A percentile compares a stretch with the other conserved stretches of the same genome.
phyloP scores from a whole-genome alignment of 2,329 filamentous ascomycete species.

The Aureobasidium namibiae region DNA sequence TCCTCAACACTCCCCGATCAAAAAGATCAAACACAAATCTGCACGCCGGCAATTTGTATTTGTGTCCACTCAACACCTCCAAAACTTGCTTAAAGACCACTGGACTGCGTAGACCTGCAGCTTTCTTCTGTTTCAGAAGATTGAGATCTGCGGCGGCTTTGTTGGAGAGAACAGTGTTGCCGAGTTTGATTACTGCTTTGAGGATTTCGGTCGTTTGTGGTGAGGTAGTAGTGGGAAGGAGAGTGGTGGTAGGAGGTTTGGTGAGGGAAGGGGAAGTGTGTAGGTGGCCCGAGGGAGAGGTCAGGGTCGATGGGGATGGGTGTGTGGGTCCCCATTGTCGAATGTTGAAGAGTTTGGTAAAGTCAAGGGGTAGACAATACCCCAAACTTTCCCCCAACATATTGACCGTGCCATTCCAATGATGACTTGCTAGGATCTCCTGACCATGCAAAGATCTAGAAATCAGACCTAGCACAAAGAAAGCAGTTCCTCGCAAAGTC shows the following conservation, averaged over 20 bases:
- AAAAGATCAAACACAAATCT: constrained; percentile 91
- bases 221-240: constrained; percentile 36
- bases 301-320: not conserved
- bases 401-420: constrained; percentile 89
- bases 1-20: constrained; percentile 77
- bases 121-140: constrained; percentile 63
- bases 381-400: constrained; percentile 75
- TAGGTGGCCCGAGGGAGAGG: not conserved
- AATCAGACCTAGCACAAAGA: constrained; percentile 89
- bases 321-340: constrained; percentile 26
- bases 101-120: constrained; percentile 65
- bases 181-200: constrained; percentile 76
- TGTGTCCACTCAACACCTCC: constrained; percentile 75
- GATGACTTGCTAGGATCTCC: constrained; percentile 79
- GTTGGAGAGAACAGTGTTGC: constrained; percentile 88
- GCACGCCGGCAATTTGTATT: constrained; percentile 78
- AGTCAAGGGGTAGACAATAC: constrained; percentile 73
- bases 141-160: constrained; percentile 74
- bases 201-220: constrained; percentile 64
- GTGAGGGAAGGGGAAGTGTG: constrained; percentile 8
- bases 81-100: constrained; percentile 79
- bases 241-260: not conserved
- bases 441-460: constrained; percentile 86
- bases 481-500: constrained; percentile 89
- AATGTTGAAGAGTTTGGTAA: constrained; percentile 66